Evolutionary conservation across 2,329 filamentous ascomycete genomes (phyloP), one percentile per base, ranked within the genome.

Genomic region (Fusarium siculi): DNA sequence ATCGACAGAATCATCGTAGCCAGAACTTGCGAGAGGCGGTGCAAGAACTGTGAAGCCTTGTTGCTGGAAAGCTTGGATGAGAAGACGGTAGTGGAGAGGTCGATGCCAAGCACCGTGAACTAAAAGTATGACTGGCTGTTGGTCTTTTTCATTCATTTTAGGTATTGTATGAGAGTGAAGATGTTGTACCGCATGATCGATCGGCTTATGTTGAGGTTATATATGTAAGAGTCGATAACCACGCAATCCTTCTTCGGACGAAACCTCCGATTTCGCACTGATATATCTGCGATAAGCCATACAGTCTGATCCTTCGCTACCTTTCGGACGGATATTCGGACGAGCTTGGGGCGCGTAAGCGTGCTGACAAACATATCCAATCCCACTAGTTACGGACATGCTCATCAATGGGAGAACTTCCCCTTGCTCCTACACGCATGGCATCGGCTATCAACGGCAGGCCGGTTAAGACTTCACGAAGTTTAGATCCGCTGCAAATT

Each of bases 51-150:
- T 70, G 37, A 70, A 66, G 6, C 49, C 65, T 6, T 66, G 36
- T 2, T 36, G 30, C 7, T 58, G 50, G 4, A 76, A 60, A 4
- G 47, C 44, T 34, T 67, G 8, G 14, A 76, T 66, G 5, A 76
- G 54, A 10, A 23, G 16, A 4, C 50, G 60, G n/a, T 70, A 76
- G 14, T 76, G 73, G 19, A 66, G 14, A 4, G 73, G 68, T 5
- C 42, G 65, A 19, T 76, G 68, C 74, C 71, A 74, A 6, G 71
- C 71, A n/a, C 74, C 74, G 18, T 72, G 71, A 3, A 68, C 46
- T 2, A 76, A 18, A 5, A 74, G 52, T 7, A 76, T 15, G 1
- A 70, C 43, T 12, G 65, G 68, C 9, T 70, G 46, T 16, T 73
- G 54, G 9, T 37, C 16, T 14, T 57, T 23, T 8, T 39, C 9